Conservation (phyloP, 176 grass and related monocot species). For the Carex parvula region DNA sequence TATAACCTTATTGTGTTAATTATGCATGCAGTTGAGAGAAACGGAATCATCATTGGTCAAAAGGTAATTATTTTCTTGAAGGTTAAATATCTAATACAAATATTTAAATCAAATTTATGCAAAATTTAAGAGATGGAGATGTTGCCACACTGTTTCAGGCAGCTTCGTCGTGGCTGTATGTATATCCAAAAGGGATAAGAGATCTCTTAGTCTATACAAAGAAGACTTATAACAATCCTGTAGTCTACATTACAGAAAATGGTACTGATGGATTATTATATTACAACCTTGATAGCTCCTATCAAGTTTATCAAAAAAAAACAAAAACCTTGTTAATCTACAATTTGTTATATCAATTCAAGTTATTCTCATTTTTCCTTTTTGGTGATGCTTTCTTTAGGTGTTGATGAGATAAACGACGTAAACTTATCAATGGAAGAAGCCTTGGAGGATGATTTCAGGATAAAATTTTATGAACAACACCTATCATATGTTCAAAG, state of each 20-base stretch:
- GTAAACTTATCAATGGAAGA: constrained; percentile 44
- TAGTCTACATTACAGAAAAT: constrained; percentile 89
- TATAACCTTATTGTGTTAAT: constrained; percentile 32
- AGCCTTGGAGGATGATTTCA: constrained; percentile 56
- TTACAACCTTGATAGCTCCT: not conserved
- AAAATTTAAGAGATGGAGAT: constrained; percentile 8
- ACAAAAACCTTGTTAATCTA: not conserved
- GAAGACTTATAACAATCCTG: constrained; percentile 68
- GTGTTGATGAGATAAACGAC: constrained; percentile 72
- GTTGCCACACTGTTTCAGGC: constrained; percentile 35
- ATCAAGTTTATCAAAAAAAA: too few species aligned
- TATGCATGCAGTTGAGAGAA: constrained; percentile 59
- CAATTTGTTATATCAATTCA: not conserved
- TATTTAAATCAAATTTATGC: not conserved
- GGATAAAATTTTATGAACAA: constrained; percentile 57
- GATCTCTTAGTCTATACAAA: constrained; percentile 67
- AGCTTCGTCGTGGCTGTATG: constrained; percentile 62
- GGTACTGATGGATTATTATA: constrained; percentile 32
- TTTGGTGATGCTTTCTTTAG: constrained; percentile 25
- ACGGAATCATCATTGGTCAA: constrained; percentile 68
- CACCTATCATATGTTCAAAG: constrained; percentile 54
- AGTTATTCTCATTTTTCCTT: not conserved
- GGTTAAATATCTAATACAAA: constrained; percentile 8
- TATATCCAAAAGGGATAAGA: constrained; percentile 78
- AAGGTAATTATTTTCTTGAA: constrained; percentile 44